These are phyloP conservation scores for Elongisporangium anandrum DNA, from an alignment of 352 stramenopile species.

Conservation along the genomic window DNA sequence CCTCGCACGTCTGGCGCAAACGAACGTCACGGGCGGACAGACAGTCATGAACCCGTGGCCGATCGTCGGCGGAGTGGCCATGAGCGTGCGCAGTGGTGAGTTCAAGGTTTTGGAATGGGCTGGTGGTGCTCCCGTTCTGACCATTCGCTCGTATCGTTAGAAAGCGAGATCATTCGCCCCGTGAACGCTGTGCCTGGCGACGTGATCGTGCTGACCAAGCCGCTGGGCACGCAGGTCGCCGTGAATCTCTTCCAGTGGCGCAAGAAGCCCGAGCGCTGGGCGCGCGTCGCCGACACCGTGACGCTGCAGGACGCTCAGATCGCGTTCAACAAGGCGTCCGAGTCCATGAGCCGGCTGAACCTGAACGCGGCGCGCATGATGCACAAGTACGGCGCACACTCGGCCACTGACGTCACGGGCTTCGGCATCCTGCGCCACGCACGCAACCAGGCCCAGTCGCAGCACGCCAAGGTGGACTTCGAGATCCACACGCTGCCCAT, in stretches of 20 bases:
- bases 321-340: slow-evolving; percentile 89
- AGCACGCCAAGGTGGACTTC: slow-evolving; percentile 84
- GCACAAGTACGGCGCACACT: slow-evolving; percentile 90
- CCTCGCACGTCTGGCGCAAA: slow-evolving; percentile 77
- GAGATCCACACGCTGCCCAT: slow-evolving; percentile 92
- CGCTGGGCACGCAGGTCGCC: slow-evolving; percentile 92
- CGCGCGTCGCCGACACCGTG: slow-evolving; percentile 67
- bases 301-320: slow-evolving; percentile 68
- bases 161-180: slow-evolving; percentile 85
- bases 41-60: slow-evolving; percentile 96
- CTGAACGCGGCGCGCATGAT: slow-evolving; percentile 89
- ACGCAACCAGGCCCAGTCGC: slow-evolving; percentile 91
- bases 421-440: slow-evolving; percentile 95
- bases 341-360: slow-evolving; percentile 93
- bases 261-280: slow-evolving; percentile 74
- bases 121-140: neutral
- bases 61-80: slow-evolving; percentile 93
- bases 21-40: slow-evolving; percentile 92
- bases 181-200: slow-evolving; percentile 87
- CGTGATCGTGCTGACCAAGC: slow-evolving; percentile 93
- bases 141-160: slow-evolving; percentile 11
- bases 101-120: slow-evolving; percentile 1
- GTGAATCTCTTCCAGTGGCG: slow-evolving; percentile 94
- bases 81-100: slow-evolving; percentile 78
- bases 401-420: slow-evolving; percentile 94